A percentile compares a stretch with the other conserved stretches of the same genome.
Conservation (phyloP, 2,329 filamentous ascomycete species). For the Aspergillus sp. region DNA sequence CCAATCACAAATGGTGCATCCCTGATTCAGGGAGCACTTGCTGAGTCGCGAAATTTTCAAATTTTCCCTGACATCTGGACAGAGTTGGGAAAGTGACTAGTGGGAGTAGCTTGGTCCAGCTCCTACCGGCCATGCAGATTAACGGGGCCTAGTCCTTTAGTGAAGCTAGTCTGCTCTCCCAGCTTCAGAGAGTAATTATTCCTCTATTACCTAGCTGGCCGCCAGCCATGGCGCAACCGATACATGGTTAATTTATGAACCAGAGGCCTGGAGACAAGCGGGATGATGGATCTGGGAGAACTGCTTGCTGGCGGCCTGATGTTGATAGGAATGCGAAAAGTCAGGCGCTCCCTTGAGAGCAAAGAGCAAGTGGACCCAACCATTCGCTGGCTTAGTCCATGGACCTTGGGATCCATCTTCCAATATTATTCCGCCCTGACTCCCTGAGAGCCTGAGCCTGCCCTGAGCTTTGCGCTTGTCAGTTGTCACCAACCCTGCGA, state of each 20-base stretch:
- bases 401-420: neutral
- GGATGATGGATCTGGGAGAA: too few species aligned
- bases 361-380: conserved; percentile 10
- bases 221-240: too few species aligned
- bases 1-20: neutral
- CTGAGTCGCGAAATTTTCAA: neutral
- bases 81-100: too few species aligned
- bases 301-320: neutral
- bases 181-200: too few species aligned
- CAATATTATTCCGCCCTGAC: neutral
- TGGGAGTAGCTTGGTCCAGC: neutral
- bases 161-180: too few species aligned
- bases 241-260: too few species aligned
- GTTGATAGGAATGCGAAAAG: neutral
- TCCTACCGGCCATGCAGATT: neutral
- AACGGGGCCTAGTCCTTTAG: too few species aligned
- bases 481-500: neutral
- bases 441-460: neutral
- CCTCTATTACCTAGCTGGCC: too few species aligned
- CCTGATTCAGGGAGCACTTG: neutral
- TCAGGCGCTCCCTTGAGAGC: too few species aligned
- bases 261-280: too few species aligned
- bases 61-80: neutral
- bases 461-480: neutral
- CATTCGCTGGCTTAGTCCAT: conserved; percentile 4